Evolutionary conservation across 1,284 basidiomycete genomes (phyloP).

Genomic region (Fomitopsis palustris): DNA sequence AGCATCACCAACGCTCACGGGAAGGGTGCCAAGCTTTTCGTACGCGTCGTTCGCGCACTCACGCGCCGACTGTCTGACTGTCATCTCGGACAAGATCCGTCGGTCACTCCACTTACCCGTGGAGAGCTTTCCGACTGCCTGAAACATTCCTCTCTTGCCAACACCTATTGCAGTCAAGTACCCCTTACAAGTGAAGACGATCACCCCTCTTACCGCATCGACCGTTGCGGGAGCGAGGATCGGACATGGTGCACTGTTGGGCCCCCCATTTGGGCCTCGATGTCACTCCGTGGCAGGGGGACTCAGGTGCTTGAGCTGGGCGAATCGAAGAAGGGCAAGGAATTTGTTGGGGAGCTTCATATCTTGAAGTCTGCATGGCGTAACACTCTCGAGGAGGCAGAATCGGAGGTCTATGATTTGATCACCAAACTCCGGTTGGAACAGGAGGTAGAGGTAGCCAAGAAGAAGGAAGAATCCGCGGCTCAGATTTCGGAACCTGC

Average conservation of each 20-base stretch:
- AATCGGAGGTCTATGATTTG: slow-evolving; percentile 10
- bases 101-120: slow-evolving; percentile 3
- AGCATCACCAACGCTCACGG: no score
- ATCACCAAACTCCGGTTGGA: not conserved
- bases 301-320: slow-evolving; percentile 4
- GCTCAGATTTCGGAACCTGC: not conserved
- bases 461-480: not conserved
- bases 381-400: slow-evolving; percentile 1
- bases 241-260: slow-evolving; percentile 6
- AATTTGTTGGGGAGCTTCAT: not conserved
- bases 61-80: not conserved
- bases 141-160: not conserved
- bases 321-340: not conserved
- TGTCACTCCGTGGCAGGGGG: slow-evolving; percentile 17
- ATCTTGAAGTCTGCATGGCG: slow-evolving; percentile 18
- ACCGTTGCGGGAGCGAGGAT: not conserved
- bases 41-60: slow-evolving; percentile 5
- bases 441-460: not conserved
- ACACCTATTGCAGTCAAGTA: not conserved
- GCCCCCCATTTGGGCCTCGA: slow-evolving; percentile 14
- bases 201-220: not conserved
- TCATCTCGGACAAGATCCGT: slow-evolving; percentile 10
- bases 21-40: not conserved
- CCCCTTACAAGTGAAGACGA: not conserved
- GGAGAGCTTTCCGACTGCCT: not conserved